Evolutionary conservation across 2,329 filamentous ascomycete genomes (phyloP).

Genomic region (Cordyceps cicadae): DNA sequence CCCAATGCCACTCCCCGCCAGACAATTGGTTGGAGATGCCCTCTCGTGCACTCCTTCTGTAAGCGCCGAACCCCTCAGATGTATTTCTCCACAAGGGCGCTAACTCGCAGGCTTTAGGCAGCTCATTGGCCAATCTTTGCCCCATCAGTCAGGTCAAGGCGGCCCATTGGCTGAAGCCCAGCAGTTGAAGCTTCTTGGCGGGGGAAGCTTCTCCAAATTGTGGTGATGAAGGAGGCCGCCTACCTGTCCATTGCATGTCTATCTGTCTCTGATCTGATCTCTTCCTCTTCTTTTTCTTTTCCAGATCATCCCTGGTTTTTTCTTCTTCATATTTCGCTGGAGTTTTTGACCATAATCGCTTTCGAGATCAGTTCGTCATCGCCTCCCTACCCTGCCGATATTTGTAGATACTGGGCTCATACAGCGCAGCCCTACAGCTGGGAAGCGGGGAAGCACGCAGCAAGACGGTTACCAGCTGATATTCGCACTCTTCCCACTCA

Average conservation of each 20-base stretch:
- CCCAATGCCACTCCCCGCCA: not conserved
- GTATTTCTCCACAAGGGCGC: constrained; percentile 3
- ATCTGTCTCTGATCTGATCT: not conserved
- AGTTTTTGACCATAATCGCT: not conserved
- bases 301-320: not conserved
- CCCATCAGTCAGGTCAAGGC: not conserved
- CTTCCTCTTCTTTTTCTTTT: not conserved
- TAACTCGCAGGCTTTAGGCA: not conserved
- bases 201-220: not conserved
- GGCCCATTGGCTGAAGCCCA: not conserved
- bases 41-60: constrained; percentile 1
- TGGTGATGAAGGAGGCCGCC: not conserved
- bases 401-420: too few relatives aligned
- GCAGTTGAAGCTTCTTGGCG: not conserved
- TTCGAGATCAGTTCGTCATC: not conserved
- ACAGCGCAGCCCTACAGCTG: not conserved
- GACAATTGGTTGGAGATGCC: not conserved
- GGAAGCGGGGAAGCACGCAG: constrained; percentile 1
- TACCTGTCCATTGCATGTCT: not conserved
- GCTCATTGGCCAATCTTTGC: not conserved
- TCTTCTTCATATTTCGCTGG: not conserved
- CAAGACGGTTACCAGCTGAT: not conserved
- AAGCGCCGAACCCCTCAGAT: not conserved
- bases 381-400: not conserved
- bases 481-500: not conserved